phyloP scores from a whole-genome alignment of 768 basidiomycete species.

The Boletus subparvulus region DNA sequence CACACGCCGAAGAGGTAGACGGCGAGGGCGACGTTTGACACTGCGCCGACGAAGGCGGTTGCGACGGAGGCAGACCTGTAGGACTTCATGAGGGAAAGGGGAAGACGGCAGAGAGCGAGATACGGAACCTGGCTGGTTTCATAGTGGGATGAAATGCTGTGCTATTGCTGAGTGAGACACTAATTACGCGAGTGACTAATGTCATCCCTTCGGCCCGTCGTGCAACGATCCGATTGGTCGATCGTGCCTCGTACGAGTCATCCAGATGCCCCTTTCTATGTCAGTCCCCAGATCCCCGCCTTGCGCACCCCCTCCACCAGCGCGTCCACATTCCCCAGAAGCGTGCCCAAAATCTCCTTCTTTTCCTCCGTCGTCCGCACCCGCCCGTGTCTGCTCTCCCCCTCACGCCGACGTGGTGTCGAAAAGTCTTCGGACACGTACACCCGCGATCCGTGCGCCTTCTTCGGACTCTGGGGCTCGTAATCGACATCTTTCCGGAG shows the following conservation, averaged over 20 bases:
- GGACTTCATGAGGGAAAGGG: conserved; percentile 2
- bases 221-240: background rate
- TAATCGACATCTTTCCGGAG: conserved; percentile 72
- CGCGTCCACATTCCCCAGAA: conserved; percentile 90
- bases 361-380: conserved; percentile 76
- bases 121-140: background rate
- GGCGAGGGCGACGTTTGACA: conserved; percentile 42
- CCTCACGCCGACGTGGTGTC: conserved; percentile 11
- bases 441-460: conserved; percentile 35
- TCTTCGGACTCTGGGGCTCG: conserved; percentile 70
- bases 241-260: background rate
- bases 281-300: conserved; percentile 85
- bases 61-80: conserved; percentile 38
- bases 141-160: conserved; percentile 10
- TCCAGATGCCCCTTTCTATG: conserved; percentile 18
- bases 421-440: conserved; percentile 28
- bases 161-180: conserved; percentile 13
- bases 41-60: conserved; percentile 39
- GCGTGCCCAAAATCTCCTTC: conserved; percentile 72
- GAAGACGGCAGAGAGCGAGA: background rate
- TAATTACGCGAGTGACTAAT: conserved; percentile 12
- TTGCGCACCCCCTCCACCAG: conserved; percentile 84
- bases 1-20: conserved; percentile 42
- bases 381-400: conserved; percentile 11
- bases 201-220: background rate